A percentile compares a stretch with the other conserved stretches of the same genome.
phyloP scores from a whole-genome alignment of 202 grass and related monocot genomes.

The Digitaria exilis region DNA sequence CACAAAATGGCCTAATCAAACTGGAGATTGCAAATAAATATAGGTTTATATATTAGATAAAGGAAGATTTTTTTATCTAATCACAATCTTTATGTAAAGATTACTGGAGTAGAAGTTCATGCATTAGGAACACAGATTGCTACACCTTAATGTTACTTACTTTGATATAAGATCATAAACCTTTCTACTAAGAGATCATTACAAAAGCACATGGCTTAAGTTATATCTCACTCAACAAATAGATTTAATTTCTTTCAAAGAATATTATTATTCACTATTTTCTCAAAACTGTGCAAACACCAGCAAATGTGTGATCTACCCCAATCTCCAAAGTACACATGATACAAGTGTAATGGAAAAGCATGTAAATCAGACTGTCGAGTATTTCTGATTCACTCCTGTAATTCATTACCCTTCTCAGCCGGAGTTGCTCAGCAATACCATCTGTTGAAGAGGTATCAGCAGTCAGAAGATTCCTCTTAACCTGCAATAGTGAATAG shows the following conservation, averaged over 20 bases:
- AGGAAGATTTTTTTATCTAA: background rate
- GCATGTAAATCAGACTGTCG: slow-evolving; percentile 1
- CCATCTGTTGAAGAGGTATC: slow-evolving; percentile 18
- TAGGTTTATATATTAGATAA: background rate
- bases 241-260: background rate
- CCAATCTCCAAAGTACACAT: background rate
- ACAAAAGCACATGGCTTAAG: background rate
- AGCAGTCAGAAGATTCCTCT: slow-evolving; percentile 51
- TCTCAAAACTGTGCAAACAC: background rate
- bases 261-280: slow-evolving; percentile 7
- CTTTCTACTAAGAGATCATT: background rate
- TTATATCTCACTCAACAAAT: slow-evolving; percentile 6
- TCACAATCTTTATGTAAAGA: background rate
- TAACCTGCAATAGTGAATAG: slow-evolving; percentile 49
- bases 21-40: background rate
- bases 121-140: background rate
- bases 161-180: background rate
- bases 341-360: slow-evolving; percentile 11
- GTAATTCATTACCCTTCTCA: slow-evolving; percentile 63
- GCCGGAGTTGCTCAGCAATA: slow-evolving; percentile 35
- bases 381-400: slow-evolving; percentile 12
- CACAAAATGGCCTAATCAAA: background rate
- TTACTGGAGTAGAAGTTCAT: background rate
- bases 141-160: background rate
- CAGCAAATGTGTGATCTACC: background rate